Conservation (phyloP, 176 grass and related monocot genomes). For the bread wheat (Triticum aestivum) region IWGSC_CS_RefSeq_v2.1 NC_057794.1:432857581-432858080, state of each 20-base stretch:
- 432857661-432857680: not conserved
- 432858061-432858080: slow-evolving; percentile 91
- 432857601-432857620: not conserved
- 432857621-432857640: not conserved
- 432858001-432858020: not conserved
- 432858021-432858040: slow-evolving; percentile 13
- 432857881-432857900: not conserved
- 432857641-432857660: not conserved
- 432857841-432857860: slow-evolving; percentile 26
- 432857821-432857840: not conserved
- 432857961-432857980: not conserved
- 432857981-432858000: slow-evolving; percentile 10
- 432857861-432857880: not conserved
- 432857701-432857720: slow-evolving; percentile 1
- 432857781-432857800: not conserved
- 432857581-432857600: slow-evolving; percentile 5
- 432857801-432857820: not conserved
- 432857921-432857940: no score
- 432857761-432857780: slow-evolving; percentile 2
- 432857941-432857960: not conserved
- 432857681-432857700: not conserved
- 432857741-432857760: not conserved
- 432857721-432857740: not conserved
- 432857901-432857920: not conserved
- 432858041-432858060: slow-evolving; percentile 85